A percentile compares a stretch with the other conserved stretches of the same genome.
Evolutionary conservation across 805 yeast species (phyloP).

Genomic region (Candida hungchunana): DNA sequence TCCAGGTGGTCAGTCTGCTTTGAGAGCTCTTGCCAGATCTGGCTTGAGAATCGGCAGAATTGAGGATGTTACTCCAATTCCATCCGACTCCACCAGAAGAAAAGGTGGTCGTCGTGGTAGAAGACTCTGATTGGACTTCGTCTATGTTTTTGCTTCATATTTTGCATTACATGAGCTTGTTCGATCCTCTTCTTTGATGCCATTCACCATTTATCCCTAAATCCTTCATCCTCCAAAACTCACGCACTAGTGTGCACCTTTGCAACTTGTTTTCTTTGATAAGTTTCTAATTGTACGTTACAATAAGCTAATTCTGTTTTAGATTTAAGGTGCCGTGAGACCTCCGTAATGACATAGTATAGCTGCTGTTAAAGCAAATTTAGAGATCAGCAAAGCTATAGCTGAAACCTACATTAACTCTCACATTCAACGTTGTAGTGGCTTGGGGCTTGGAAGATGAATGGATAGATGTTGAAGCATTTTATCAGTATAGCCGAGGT

Average conservation of each 20-base stretch:
- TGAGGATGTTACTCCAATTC: slow-evolving; percentile 99
- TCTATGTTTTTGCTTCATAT: background rate
- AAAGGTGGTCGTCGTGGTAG: slow-evolving; percentile 99
- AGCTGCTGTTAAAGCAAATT: too few relatives aligned
- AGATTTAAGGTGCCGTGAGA: background rate
- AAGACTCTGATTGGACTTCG: slow-evolving; percentile 64
- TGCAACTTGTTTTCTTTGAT: slow-evolving; percentile 25
- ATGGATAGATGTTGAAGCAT: too few relatives aligned
- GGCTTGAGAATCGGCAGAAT: slow-evolving; percentile 99
- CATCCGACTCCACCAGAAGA: slow-evolving; percentile 99
- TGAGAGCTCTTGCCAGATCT: slow-evolving; percentile 99
- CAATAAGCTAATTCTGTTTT: slow-evolving; percentile 11
- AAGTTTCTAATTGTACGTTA: slow-evolving; percentile 30
- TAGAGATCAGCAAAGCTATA: too few relatives aligned
- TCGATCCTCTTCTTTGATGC: slow-evolving; percentile 5
- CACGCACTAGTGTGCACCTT: slow-evolving; percentile 12
- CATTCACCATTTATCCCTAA: slow-evolving; percentile 2
- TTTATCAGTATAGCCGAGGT: too few relatives aligned
- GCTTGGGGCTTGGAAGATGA: too few relatives aligned
- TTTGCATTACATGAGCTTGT: slow-evolving; percentile 5
- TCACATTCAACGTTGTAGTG: too few relatives aligned
- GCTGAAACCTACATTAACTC: too few relatives aligned
- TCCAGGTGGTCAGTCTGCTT: slow-evolving; percentile 99
- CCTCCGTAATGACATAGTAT: too few relatives aligned
- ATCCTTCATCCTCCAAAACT: slow-evolving; percentile 3